Conservation (phyloP, 805 yeast species). For the Teunomyces atbi region DNA sequence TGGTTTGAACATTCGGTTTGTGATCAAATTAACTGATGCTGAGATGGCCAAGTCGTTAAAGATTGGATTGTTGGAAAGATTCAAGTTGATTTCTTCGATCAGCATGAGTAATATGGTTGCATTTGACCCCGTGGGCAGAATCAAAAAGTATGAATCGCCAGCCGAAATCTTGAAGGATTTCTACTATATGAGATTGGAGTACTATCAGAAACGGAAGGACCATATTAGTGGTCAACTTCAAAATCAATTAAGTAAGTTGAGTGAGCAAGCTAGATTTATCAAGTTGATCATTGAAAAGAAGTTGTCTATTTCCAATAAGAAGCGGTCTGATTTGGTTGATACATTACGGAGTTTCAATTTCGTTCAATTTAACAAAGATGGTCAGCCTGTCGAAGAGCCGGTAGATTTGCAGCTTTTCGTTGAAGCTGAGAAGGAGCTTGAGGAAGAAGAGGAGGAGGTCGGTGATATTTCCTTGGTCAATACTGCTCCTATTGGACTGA, state of each 20-base stretch:
- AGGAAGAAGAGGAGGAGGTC: constrained; percentile 44
- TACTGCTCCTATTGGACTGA: constrained; percentile 22
- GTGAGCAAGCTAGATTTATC: constrained; percentile 86
- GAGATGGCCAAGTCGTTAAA: constrained; percentile 79
- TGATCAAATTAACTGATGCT: constrained; percentile 67
- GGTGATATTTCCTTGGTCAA: constrained; percentile 28
- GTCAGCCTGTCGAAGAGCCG: constrained; percentile 55
- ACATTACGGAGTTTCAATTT: constrained; percentile 65
- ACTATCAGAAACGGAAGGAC: constrained; percentile 89
- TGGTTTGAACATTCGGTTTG: constrained; percentile 73
- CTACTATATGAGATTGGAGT: constrained; percentile 82
- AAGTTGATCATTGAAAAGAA: constrained; percentile 81
- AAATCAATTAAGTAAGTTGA: constrained; percentile 69
- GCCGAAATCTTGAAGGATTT: constrained; percentile 81
- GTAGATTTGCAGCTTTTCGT: constrained; percentile 20
- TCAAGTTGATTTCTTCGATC: constrained; percentile 69
- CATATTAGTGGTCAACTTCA: constrained; percentile 64
- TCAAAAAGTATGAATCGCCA: constrained; percentile 74
- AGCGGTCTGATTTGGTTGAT: constrained; percentile 59
- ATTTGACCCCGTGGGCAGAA: constrained; percentile 85
- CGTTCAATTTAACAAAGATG: constrained; percentile 72
- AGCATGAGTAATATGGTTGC: constrained; percentile 90
- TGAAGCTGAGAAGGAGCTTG: constrained; percentile 28
- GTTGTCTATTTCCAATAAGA: constrained; percentile 71
- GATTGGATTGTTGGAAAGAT: constrained; percentile 80